Conservation (phyloP, 257 asterid genomes). For the Agastache rugosa region DNA sequence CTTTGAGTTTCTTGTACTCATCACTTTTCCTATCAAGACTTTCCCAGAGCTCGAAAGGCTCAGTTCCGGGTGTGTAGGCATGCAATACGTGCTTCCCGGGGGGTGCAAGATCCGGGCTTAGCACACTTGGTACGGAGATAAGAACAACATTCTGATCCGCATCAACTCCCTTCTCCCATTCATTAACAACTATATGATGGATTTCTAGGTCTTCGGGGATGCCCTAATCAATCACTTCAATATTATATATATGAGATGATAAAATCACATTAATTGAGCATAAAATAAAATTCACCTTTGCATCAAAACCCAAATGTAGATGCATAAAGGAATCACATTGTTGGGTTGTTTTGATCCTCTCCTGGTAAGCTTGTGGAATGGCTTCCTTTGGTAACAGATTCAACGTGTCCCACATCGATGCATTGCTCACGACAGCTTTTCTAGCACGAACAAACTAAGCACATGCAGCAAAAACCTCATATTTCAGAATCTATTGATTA, state of each 20-base stretch:
- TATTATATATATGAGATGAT: background rate
- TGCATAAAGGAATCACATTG: constrained; percentile 99
- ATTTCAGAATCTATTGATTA: background rate
- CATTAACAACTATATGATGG: constrained; percentile 95
- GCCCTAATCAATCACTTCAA: constrained; percentile 46
- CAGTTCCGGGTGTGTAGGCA: constrained; percentile 95
- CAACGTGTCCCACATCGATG: constrained; percentile 97
- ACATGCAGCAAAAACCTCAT: constrained; percentile 24
- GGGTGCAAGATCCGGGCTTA: constrained; percentile 88
- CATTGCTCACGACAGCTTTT: constrained; percentile 94
- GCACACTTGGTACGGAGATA: constrained; percentile 83
- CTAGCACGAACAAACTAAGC: constrained; percentile 79
- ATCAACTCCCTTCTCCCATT: constrained; percentile 93
- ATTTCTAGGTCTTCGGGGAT: constrained; percentile 80
- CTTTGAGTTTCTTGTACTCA: constrained; percentile 91
- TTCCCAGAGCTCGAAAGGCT: constrained; percentile 87
- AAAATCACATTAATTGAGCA: background rate
- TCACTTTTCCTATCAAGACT: constrained; percentile 83
- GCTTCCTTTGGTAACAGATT: constrained; percentile 71
- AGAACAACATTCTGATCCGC: constrained; percentile 94
- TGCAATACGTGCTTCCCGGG: constrained; percentile 89
- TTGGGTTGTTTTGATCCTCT: constrained; percentile 65
- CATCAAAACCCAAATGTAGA: constrained; percentile 92
- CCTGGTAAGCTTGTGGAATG: constrained; percentile 68
- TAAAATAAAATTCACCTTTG: constrained; percentile 55